phyloP scores from a whole-genome alignment of 2,329 filamentous ascomycete species.

The Sordariomycetes sp. region DNA sequence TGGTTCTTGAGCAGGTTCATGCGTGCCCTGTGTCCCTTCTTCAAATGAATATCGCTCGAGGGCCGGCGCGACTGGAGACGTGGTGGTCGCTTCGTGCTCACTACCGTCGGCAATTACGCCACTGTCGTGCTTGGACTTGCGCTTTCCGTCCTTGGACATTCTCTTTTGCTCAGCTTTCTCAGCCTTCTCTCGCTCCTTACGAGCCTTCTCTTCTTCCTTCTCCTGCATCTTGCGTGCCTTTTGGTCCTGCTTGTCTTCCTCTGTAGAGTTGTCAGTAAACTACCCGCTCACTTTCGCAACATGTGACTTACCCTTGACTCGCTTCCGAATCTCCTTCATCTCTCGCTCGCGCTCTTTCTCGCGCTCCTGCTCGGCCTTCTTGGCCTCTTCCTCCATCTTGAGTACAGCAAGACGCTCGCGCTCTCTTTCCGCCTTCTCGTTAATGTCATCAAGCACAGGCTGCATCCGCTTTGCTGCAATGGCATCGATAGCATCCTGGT shows the following conservation, averaged over 20 bases:
- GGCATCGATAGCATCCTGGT: conserved; percentile 66
- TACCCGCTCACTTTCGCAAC: conserved; percentile 7
- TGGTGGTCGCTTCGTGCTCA: conserved; percentile 4
- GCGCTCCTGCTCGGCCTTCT: conserved; percentile 39
- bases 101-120: conserved; percentile 10
- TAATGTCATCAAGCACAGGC: conserved; percentile 78
- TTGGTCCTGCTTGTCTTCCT: conserved; percentile 34
- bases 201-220: conserved; percentile 23
- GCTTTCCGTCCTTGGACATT: conserved; percentile 40
- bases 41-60: too few relatives aligned
- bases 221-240: conserved; percentile 15
- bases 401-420: conserved; percentile 58
- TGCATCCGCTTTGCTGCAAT: conserved; percentile 72
- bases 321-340: conserved; percentile 41
- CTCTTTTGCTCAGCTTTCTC: conserved; percentile 45
- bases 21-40: too few relatives aligned
- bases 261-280: conserved; percentile 14
- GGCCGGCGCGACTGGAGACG: not conserved
- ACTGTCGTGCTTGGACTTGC: conserved; percentile 24
- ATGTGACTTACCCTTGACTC: conserved; percentile 46
- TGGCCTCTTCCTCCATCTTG: conserved; percentile 49
- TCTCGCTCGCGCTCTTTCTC: conserved; percentile 42
- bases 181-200: conserved; percentile 43
- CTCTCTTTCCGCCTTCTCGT: conserved; percentile 65
- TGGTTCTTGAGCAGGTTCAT: not conserved